phyloP scores from a whole-genome alignment of 805 yeast genomes.

The Metschnikowia lachancei region DNA sequence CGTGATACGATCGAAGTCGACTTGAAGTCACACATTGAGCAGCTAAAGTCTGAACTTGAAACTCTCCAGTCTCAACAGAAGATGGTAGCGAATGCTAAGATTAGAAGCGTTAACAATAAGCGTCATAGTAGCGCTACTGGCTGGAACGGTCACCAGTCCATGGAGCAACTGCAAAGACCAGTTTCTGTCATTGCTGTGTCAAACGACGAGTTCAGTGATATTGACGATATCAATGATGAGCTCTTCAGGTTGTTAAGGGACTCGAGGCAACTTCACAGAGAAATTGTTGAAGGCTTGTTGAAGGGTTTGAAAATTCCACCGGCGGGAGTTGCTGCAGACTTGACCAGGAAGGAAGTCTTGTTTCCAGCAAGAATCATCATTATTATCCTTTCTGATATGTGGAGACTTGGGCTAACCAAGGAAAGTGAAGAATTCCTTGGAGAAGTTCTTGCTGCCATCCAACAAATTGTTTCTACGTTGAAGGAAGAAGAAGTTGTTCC shows the following conservation, averaged over 20 bases:
- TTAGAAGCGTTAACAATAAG: conserved; percentile 35
- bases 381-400: conserved; percentile 91
- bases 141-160: conserved; percentile 32
- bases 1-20: conserved; percentile 65
- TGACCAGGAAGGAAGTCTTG: conserved; percentile 84
- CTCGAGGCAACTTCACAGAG: conserved; percentile 69
- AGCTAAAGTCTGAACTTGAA: conserved; percentile 51
- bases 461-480: conserved; percentile 71
- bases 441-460: conserved; percentile 82
- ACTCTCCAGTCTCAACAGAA: conserved; percentile 40
- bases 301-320: conserved; percentile 83
- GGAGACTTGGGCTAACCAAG: conserved; percentile 92
- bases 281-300: conserved; percentile 81
- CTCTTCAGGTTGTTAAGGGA: conserved; percentile 68
- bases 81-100: conserved; percentile 33
- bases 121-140: conserved; percentile 41
- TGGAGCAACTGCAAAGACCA: conserved; percentile 49
- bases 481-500: conserved; percentile 85
- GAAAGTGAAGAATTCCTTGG: conserved; percentile 91
- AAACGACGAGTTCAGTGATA: conserved; percentile 48
- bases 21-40: conserved; percentile 58
- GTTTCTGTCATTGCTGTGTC: conserved; percentile 62
- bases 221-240: conserved; percentile 74
- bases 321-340: conserved; percentile 77
- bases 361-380: conserved; percentile 96